Conservation (phyloP, 176 grass and related monocot species). For the Thinopyrum elongatum region DNA sequence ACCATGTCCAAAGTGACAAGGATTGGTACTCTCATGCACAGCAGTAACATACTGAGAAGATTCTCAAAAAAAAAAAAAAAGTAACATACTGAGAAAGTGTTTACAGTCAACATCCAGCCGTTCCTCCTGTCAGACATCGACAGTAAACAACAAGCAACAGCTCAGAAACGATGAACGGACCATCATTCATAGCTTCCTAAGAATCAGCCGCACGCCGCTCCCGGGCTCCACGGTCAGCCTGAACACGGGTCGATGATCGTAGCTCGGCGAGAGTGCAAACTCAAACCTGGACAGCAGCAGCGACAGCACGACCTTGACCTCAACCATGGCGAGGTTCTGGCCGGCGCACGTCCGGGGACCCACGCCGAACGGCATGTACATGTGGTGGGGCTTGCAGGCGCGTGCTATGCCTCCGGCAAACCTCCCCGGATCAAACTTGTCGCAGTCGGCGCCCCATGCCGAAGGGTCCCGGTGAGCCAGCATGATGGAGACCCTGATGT, state of each 20-base stretch:
- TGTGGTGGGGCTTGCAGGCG: slow-evolving; percentile 48
- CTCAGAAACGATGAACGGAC: neutral
- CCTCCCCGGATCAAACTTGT: slow-evolving; percentile 60
- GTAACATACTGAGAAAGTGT: too few relatives aligned
- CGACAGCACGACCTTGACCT: slow-evolving; percentile 67
- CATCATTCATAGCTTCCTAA: slow-evolving; percentile 18
- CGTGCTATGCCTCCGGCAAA: slow-evolving; percentile 51
- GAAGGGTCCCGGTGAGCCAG: slow-evolving; percentile 50
- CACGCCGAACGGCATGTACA: slow-evolving; percentile 69
- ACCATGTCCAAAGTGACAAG: neutral
- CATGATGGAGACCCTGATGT: slow-evolving; percentile 28
- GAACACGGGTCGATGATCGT: slow-evolving; percentile 50
- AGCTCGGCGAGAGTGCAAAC: slow-evolving; percentile 44
- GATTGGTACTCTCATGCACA: neutral
- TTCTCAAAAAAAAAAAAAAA: too few relatives aligned
- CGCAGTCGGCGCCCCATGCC: slow-evolving; percentile 36
- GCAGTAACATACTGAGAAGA: too few relatives aligned
- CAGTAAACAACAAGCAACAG: neutral
- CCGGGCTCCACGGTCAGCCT: slow-evolving; percentile 56
- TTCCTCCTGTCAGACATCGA: neutral
- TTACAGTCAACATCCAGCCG: too few relatives aligned
- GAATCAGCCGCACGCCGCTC: slow-evolving; percentile 43
- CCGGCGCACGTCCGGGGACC: slow-evolving; percentile 60
- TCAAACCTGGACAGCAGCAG: slow-evolving; percentile 48
- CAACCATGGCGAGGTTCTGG: slow-evolving; percentile 81